Conservation (phyloP, 2,329 filamentous ascomycete genomes). For the Fusarium illudens region DNA sequence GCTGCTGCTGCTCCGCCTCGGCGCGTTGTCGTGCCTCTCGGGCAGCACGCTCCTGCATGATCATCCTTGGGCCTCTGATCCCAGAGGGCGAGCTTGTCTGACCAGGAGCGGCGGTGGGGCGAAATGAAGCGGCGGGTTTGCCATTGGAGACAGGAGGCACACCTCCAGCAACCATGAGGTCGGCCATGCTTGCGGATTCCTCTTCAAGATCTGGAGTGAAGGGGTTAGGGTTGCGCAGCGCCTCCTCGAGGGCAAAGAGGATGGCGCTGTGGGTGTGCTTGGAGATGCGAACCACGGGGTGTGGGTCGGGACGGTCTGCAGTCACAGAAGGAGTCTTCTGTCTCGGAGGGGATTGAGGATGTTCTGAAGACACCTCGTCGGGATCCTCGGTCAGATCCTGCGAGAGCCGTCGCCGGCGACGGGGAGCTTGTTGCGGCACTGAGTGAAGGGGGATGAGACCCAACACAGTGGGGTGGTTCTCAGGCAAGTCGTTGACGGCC, state of each 20-base stretch:
- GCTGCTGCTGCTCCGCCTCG: slow-evolving; percentile 69
- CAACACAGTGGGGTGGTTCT: slow-evolving; percentile 39
- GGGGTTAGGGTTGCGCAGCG: slow-evolving; percentile 79
- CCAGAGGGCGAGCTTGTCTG: slow-evolving; percentile 67
- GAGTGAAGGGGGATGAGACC: slow-evolving; percentile 50
- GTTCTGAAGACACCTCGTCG: slow-evolving; percentile 51
- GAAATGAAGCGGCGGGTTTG: slow-evolving; percentile 56
- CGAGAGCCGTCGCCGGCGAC: slow-evolving; percentile 51
- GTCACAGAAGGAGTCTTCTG: slow-evolving; percentile 44
- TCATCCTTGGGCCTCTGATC: slow-evolving; percentile 85
- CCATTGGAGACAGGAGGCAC: slow-evolving; percentile 64
- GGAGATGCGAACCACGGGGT: slow-evolving; percentile 72
- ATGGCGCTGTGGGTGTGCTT: slow-evolving; percentile 88
- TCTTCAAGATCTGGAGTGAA: slow-evolving; percentile 88
- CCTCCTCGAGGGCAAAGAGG: slow-evolving; percentile 91
- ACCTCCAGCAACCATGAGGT: slow-evolving; percentile 70
- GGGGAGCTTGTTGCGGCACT: slow-evolving; percentile 48
- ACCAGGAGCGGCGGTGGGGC: slow-evolving; percentile 58
- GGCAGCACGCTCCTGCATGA: slow-evolving; percentile 87
- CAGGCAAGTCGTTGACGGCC: slow-evolving; percentile 33
- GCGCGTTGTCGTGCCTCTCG: slow-evolving; percentile 76
- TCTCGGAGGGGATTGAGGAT: slow-evolving; percentile 38
- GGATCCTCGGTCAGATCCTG: slow-evolving; percentile 59
- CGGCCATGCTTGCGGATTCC: slow-evolving; percentile 92
- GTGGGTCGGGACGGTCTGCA: slow-evolving; percentile 50